These are phyloP conservation scores for Cystobasidium slooffiae DNA, from an alignment of 1,284 basidiomycete genomes.

Conservation along the genomic window DNA sequence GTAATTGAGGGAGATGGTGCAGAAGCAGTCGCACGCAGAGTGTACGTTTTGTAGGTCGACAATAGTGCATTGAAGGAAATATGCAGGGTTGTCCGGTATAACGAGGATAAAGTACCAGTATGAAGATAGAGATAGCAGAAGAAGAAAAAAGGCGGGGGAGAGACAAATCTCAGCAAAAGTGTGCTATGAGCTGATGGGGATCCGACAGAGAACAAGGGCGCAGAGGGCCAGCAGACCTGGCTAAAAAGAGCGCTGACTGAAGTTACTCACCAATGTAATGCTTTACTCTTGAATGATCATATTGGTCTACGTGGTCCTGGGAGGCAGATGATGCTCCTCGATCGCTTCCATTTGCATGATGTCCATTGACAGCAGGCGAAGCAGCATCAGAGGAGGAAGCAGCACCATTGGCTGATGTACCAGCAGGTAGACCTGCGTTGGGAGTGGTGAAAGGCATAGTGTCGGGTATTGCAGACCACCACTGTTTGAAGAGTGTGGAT, in stretches of 20 bases:
- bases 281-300: slow-evolving; percentile 68
- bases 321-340: background rate
- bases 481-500: background rate
- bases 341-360: background rate
- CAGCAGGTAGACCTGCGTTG: slow-evolving; percentile 6
- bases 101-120: no score
- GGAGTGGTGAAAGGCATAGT: slow-evolving; percentile 14
- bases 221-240: background rate
- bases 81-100: no score
- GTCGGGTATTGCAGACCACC: background rate
- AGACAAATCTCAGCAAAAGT: no score
- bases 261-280: slow-evolving; percentile 76
- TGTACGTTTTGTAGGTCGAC: no score
- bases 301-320: slow-evolving; percentile 9
- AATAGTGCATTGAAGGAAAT: no score
- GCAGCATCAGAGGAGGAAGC: background rate
- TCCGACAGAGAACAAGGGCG: background rate
- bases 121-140: no score
- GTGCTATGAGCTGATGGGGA: no score
- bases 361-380: background rate
- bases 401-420: background rate
- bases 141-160: no score
- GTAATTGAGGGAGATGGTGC: no score
- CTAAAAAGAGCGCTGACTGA: background rate
- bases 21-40: no score